These are phyloP conservation scores for Komagataea norvegica DNA, from an alignment of 1,139 yeast genomes.

Conservation along the genomic window DNA sequence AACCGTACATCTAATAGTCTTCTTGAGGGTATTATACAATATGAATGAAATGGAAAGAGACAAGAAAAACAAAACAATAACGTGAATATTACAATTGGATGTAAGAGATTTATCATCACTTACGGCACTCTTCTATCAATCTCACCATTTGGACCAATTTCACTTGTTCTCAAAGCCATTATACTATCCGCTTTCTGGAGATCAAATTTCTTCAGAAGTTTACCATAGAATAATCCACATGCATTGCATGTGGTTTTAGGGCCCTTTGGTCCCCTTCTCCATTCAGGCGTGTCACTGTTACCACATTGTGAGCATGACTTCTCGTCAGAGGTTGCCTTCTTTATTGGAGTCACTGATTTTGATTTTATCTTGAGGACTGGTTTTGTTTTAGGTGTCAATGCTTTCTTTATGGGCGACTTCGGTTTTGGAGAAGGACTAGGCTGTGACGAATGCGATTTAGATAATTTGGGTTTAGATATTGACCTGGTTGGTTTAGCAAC, in stretches of 20 bases:
- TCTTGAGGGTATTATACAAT: too few species aligned
- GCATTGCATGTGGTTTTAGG: conserved; percentile 71
- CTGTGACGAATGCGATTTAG: too few species aligned
- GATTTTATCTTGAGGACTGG: background rate
- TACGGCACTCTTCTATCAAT: conserved; percentile 16
- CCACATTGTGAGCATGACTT: conserved; percentile 49
- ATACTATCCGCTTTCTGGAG: conserved; percentile 25
- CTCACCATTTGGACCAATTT: conserved; percentile 5
- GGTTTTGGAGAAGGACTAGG: too few species aligned
- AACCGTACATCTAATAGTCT: too few species aligned
- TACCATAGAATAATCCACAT: conserved; percentile 72
- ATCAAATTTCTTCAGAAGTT: conserved; percentile 54
- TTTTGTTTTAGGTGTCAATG: background rate
- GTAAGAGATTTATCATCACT: background rate
- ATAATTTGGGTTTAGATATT: too few species aligned
- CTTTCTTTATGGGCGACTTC: too few species aligned
- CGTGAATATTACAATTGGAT: background rate
- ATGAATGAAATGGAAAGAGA: too few species aligned
- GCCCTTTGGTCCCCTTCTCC: conserved; percentile 77
- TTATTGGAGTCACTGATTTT: background rate
- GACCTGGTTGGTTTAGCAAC: too few species aligned
- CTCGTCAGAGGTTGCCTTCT: background rate
- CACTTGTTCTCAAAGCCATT: conserved; percentile 5
- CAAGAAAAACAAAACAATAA: background rate
- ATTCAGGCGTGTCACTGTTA: conserved; percentile 69